phyloP scores from a whole-genome alignment of 768 basidiomycete species.

The Solioccasus polychromus region DNA sequence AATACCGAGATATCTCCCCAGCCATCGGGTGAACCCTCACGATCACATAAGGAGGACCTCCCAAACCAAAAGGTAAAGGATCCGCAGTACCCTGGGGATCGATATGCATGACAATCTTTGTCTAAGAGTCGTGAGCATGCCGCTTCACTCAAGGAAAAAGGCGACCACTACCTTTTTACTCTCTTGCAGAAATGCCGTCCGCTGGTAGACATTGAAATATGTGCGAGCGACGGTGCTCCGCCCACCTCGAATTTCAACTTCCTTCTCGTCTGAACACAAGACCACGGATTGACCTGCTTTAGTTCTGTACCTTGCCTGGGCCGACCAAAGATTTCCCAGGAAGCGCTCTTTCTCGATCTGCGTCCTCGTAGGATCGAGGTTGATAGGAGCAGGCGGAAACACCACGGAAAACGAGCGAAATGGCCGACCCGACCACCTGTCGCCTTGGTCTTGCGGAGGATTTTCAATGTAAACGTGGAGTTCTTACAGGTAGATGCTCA shows the following conservation, averaged over 20 bases:
- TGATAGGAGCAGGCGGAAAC: conserved; percentile 64
- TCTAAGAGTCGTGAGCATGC: conserved; percentile 43
- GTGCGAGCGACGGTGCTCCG: conserved; percentile 66
- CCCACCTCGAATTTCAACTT: conserved; percentile 68
- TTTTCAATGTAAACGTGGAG: conserved; percentile 83
- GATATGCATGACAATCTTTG: conserved; percentile 85
- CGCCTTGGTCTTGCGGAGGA: conserved; percentile 77
- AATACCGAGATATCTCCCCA: conserved; percentile 78
- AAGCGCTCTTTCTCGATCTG: conserved; percentile 76
- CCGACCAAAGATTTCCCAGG: conserved; percentile 84
- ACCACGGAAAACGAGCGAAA: conserved; percentile 80
- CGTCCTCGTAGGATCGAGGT: conserved; percentile 63
- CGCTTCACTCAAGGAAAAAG: not conserved
- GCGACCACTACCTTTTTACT: conserved; percentile 61
- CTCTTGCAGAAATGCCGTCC: conserved; percentile 76
- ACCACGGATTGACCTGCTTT: conserved; percentile 71
- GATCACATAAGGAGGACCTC: conserved; percentile 69
- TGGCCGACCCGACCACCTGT: conserved; percentile 85
- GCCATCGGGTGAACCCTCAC: conserved; percentile 82
- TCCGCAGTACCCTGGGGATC: conserved; percentile 75
- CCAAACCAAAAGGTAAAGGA: conserved; percentile 71
- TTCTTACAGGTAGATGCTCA: conserved; percentile 45
- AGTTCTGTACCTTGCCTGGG: conserved; percentile 78
- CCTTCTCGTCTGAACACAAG: conserved; percentile 65
- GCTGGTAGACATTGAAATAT: conserved; percentile 89